Evolutionary conservation across 2,329 filamentous ascomycete genomes (phyloP), one percentile per base, ranked within the genome.

Genomic region (Fusarium sp.): DNA sequence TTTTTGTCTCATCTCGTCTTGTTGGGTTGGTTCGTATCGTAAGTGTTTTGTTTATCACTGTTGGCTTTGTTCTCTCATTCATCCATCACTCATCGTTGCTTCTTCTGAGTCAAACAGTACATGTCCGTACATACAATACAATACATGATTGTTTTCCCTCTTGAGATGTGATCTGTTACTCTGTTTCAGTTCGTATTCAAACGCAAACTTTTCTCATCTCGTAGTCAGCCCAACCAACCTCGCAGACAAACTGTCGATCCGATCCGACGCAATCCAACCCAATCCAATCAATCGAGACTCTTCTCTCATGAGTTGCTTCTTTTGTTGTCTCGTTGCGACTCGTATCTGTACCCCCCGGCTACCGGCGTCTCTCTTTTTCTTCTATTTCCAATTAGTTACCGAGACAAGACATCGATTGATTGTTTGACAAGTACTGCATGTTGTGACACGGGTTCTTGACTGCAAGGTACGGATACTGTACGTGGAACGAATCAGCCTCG

Each of bases 141-240:
- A 48, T 22, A 20, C 39, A 6, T 57, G 36, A 22, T 56, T 54
- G 56, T 63, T 72, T 60, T 45, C 56, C 57, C 60, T 58, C 20
- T 22, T 69, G 59, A 70, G n/a, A 61, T 72, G 41, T 73, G 69
- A 70, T 62, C 24, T 50, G 41, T 52, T 66, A 54, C 52, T 66
- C 62, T 38, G 28, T 52, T 20, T 30, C n/a, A 34, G 41, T 36
- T 44, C 26, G 22, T 51, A 24, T 57, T 44, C 20, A 34, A 22
- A 14, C 32, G 38, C 50, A 30, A 62, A 39, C 50, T 62, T 54
- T 36, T 70, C 51, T 39, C 18, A 42, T 55, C 39, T 26, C 39
- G 30, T 42, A 30, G 36, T 41, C 51, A 38, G 26, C 44, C 44
- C 44, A 28, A 22, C 41, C 20, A 32, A 50, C 26, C 28, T 48